Evolutionary conservation across 2,329 filamentous ascomycete species (phyloP).

Genomic region (Talaromyces verruculosus): DNA sequence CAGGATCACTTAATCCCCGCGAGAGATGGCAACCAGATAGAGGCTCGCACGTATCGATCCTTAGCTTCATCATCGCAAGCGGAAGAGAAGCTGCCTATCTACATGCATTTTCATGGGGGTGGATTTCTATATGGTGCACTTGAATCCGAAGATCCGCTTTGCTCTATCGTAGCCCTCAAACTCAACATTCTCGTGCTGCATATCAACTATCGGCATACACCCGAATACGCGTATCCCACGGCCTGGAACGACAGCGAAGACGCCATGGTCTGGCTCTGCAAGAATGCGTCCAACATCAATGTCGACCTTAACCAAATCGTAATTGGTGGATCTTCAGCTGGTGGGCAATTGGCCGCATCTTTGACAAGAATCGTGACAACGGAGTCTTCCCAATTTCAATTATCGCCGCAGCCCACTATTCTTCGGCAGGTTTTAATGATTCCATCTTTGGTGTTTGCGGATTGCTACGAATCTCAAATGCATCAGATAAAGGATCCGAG

Average conservation of each 20-base stretch:
- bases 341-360: constrained; percentile 47
- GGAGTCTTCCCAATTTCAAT: constrained; percentile 23
- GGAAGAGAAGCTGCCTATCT: constrained; percentile 48
- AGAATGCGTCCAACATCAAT: constrained; percentile 41
- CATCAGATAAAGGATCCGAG: constrained; percentile 39
- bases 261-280: constrained; percentile 56
- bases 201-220: constrained; percentile 61
- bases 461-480: constrained; percentile 39
- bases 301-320: constrained; percentile 45
- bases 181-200: constrained; percentile 51
- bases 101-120: constrained; percentile 56
- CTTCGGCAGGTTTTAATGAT: constrained; percentile 56
- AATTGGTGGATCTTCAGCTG: constrained; percentile 53
- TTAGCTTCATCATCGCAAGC: constrained; percentile 24
- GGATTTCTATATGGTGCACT: constrained; percentile 59
- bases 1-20: constrained; percentile 43
- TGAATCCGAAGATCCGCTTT: constrained; percentile 54
- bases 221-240: constrained; percentile 54
- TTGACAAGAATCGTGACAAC: constrained; percentile 42
- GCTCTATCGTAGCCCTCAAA: constrained; percentile 48
- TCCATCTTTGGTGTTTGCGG: constrained; percentile 44
- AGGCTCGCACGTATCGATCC: constrained; percentile 52
- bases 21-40: constrained; percentile 48
- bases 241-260: constrained; percentile 56
- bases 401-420: constrained; percentile 33